A percentile compares a stretch with the other conserved stretches of the same genome.
Evolutionary conservation across 345 rosid genomes (phyloP).

Genomic region (Noccaea caerulescens): DNA sequence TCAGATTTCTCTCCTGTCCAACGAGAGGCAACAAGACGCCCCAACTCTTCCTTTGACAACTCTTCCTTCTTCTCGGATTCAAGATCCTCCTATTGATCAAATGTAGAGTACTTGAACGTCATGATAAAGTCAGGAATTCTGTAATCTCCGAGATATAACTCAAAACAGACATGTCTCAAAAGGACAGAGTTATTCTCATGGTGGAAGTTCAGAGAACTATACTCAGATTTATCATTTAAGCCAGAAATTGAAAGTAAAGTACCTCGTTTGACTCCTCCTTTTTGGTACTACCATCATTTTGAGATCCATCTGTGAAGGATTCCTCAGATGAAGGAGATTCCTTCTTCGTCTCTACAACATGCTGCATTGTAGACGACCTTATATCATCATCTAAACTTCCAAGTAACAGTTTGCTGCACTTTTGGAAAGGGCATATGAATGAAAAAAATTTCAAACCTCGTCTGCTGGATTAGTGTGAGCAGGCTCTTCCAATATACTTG

Average conservation of each 20-base stretch:
- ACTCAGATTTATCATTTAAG: neutral
- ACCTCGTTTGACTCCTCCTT: constrained; percentile 52
- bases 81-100: constrained; percentile 51
- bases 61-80: constrained; percentile 58
- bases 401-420: neutral
- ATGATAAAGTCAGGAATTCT: constrained; percentile 9
- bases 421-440: constrained; percentile 23
- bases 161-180: constrained; percentile 15
- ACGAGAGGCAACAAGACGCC: constrained; percentile 94
- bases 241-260: constrained; percentile 19
- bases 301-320: constrained; percentile 46
- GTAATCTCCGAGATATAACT: constrained; percentile 5
- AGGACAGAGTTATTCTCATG: neutral
- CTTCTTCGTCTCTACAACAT: constrained; percentile 43
- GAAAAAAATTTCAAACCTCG: constrained; percentile 45
- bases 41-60: constrained; percentile 89
- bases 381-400: constrained; percentile 26
- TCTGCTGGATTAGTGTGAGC: constrained; percentile 39
- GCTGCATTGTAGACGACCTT: constrained; percentile 46
- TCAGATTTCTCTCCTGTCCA: constrained; percentile 86
- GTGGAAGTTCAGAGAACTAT: neutral
- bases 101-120: constrained; percentile 18
- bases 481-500: constrained; percentile 44
- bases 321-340: constrained; percentile 50
- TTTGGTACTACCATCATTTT: constrained; percentile 45